Conservation (phyloP, 2,329 filamentous ascomycete species). For the Talaromyces sp. region DNA sequence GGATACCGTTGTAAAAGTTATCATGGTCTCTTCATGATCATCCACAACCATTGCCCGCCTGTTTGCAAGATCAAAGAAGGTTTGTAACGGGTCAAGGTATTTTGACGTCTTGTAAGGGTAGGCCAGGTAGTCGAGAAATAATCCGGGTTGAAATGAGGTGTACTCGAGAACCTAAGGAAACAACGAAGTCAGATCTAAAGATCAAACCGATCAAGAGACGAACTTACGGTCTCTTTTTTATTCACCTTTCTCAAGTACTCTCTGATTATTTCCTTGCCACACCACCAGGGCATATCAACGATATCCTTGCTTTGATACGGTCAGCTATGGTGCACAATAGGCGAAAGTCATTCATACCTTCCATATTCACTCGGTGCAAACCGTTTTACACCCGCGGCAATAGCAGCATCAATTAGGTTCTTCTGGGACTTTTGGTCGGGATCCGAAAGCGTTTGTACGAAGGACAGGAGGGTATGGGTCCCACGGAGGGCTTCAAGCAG, state of each 20-base stretch:
- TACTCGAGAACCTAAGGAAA: conserved; percentile 12
- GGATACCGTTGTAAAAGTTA: conserved; percentile 12
- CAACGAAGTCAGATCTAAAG: not conserved
- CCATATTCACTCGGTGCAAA: conserved; percentile 17
- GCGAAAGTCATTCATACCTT: not conserved
- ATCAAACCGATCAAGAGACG: not conserved
- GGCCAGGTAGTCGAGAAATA: conserved; percentile 14
- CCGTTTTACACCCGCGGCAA: conserved; percentile 13
- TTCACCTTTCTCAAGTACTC: conserved; percentile 11
- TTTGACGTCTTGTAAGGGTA: conserved; percentile 14
- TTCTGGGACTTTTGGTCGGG: conserved; percentile 13
- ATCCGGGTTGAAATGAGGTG: conserved; percentile 15
- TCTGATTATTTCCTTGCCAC: not conserved
- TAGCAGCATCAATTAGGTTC: conserved; percentile 13
- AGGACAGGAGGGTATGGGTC: conserved; percentile 15
- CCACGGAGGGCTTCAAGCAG: conserved; percentile 6
- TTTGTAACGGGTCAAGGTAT: conserved; percentile 11
- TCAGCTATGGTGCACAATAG: not conserved
- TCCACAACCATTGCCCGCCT: conserved; percentile 14
- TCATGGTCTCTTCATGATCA: not conserved
- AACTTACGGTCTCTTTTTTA: not conserved
- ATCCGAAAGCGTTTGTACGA: conserved; percentile 8
- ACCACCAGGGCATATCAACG: conserved; percentile 1
- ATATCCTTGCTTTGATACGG: not conserved
- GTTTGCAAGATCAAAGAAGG: conserved; percentile 6